phyloP scores from a whole-genome alignment of 306 rosid genomes.

The Malus orientalis region DNA sequence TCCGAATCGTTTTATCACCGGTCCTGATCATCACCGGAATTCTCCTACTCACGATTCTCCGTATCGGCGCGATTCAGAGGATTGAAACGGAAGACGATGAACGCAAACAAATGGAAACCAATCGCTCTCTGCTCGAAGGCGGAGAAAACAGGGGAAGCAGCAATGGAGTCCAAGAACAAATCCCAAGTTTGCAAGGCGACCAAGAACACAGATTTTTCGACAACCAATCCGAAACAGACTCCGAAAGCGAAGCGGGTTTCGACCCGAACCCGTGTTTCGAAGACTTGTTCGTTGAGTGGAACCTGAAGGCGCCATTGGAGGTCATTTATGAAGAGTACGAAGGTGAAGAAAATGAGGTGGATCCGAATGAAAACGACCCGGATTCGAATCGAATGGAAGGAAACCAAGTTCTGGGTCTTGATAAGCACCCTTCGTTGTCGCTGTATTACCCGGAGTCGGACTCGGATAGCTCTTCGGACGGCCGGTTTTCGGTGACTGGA shows the following conservation, averaged over 20 bases:
- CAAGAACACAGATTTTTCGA: slow-evolving; percentile 18
- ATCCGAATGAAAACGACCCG: neutral
- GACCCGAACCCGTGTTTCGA: slow-evolving; percentile 35
- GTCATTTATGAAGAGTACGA: slow-evolving; percentile 74
- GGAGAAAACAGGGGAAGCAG: slow-evolving; percentile 19
- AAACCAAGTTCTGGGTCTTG: slow-evolving; percentile 7
- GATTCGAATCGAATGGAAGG: neutral
- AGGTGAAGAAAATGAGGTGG: slow-evolving; percentile 45
- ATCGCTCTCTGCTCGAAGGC: neutral
- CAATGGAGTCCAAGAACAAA: slow-evolving; percentile 13
- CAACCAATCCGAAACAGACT: slow-evolving; percentile 16
- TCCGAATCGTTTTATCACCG: slow-evolving; percentile 49
- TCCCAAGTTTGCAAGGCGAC: slow-evolving; percentile 18
- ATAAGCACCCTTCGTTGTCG: slow-evolving; percentile 47
- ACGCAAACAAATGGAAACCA: neutral
- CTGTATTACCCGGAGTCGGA: slow-evolving; percentile 74
- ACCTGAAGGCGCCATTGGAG: slow-evolving; percentile 78
- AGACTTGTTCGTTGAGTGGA: slow-evolving; percentile 62
- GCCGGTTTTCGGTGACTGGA: slow-evolving; percentile 25
- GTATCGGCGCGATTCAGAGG: slow-evolving; percentile 65
- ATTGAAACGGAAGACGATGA: slow-evolving; percentile 10
- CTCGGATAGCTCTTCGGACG: slow-evolving; percentile 63
- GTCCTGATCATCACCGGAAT: slow-evolving; percentile 36
- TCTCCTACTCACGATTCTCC: slow-evolving; percentile 50
- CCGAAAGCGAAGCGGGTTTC: slow-evolving; percentile 27